Base-by-base conservation (phyloP, 2,329 filamentous ascomycete genomes). In the Fusarium sp. region DNA sequence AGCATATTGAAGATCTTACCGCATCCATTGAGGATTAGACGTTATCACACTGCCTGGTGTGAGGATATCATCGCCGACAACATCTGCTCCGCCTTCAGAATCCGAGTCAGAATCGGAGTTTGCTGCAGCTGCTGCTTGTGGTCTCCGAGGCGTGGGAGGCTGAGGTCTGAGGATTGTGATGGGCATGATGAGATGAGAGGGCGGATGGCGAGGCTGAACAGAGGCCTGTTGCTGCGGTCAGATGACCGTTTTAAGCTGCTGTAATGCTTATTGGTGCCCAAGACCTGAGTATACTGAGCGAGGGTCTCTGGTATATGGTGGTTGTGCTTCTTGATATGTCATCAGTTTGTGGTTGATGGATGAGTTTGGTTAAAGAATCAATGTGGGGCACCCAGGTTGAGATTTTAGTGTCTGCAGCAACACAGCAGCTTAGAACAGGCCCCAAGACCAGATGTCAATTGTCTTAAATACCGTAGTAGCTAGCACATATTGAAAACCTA, bases 1-100 rank as follows among this genome's bases (percentile, higher is more conserved):
- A 26, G 28, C 36, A 57, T 42, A 46, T 33, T 40, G 36, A 39
- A 36, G 69, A 13, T 10, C 83, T 53, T 81, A 89, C 88, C 89
- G 89, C 95, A 98, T 98, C 94, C 94, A 98, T 84, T 98, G 94
- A n/a, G 94, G 87, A 80, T 98, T 94, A 69, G 91, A 88, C 13
- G 95, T 98, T 73, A 98, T 93, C 64, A 92, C 83, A 77, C 97
- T 92, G 75, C 95, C 96, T 1, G 95, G 95, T 1, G 94, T 97
- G 72, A 97, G 91, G 71, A 98, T 91, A 36, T 86, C 82, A 74
- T 75, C 70, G 57, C 81, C 80, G 31, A 83, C 78, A 8, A 85
- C 68, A 52, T 84, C 82, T 17, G 76, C 84, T 45, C 83, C 84
- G 61, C 82, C 84, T 33, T 80, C 80, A 13, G 81, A 82, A 58